Evolutionary conservation across 495 filamentous ascomycete species (phyloP).

Genomic region (Neurospora africana): DNA sequence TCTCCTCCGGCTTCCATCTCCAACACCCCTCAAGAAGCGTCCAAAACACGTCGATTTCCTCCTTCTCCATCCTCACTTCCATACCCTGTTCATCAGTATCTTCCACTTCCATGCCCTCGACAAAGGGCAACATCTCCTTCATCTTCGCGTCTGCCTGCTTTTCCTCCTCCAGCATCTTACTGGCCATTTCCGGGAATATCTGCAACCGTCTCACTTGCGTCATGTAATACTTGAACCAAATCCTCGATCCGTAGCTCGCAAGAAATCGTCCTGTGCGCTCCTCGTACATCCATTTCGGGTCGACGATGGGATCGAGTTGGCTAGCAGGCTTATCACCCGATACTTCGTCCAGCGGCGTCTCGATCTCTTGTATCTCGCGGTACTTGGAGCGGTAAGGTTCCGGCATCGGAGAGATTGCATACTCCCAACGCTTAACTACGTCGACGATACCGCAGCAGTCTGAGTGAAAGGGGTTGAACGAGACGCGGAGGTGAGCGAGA

Average conservation of each 20-base stretch:
- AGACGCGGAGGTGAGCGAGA: conserved; percentile 7
- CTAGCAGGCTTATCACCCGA: not conserved
- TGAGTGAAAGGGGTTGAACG: not conserved
- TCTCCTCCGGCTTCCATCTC: conserved; percentile 12
- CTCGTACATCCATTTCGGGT: not conserved
- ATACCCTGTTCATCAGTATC: not conserved
- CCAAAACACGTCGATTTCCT: conserved; percentile 11
- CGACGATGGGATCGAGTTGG: not conserved
- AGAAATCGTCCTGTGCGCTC: not conserved
- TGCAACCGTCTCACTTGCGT: not conserved
- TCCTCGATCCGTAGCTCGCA: not conserved
- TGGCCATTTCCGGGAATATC: not conserved
- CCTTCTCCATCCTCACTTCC: not conserved
- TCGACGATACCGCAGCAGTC: no score
- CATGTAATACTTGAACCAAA: not conserved
- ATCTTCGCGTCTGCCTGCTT: not conserved
- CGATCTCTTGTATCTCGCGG: not conserved
- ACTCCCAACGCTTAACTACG: no score
- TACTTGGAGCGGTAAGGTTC: not conserved
- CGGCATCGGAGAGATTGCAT: conserved; percentile 10
- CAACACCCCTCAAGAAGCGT: conserved; percentile 15
- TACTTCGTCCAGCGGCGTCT: not conserved
- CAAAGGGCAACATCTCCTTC: not conserved
- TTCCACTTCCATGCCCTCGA: not conserved
- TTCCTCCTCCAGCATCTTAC: not conserved